Base-by-base conservation (phyloP, 306 rosid species). In the Mimosa pudica region DNA sequence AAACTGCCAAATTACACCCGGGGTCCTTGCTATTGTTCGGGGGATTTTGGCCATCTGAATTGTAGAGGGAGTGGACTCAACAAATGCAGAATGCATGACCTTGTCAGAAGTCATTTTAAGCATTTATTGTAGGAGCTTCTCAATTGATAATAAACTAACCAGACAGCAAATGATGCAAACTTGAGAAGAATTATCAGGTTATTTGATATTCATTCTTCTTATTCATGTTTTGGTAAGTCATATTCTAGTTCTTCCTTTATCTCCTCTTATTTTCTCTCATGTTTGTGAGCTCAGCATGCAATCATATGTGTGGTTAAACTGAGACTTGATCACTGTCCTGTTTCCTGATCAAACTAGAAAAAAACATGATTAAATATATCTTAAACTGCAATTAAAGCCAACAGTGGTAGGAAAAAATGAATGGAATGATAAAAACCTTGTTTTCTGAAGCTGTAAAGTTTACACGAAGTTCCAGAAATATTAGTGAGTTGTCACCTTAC, bases 31-130 rank as follows among this genome's bases (percentile, higher is more conserved):
- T 57, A 20, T 14, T 46, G 54, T 20, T 72, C 35, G 48, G 16
- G 30, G 38, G 9, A 38, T 38, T 8, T 60, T 60, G 57, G 18
- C 35, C 36, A 41, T 75, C 77, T 58, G 46, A 46, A 81, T 70
- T 81, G 42, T 38, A 38, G 42, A 38, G 42, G 55, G 63, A 32
- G 57, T 48, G 66, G 51, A 74, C 30, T 68, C 61, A 4, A 10
- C 36, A 38, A n/a, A 64, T 14, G 17, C 51, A 24, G 62, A 74
- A 33, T 67, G 33, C 48, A 67, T 44, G 71, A 68, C 71, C 80
- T 11, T 55, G 48, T 45, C 44, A 71, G 51, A 63, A 76, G 76
- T 70, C 62, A 63, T 46, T 70, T 32, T 11, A 62, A 52, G 45
- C 58, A 46, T 45, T 62, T 63, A 10, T 69, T 69, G 32, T 69